A percentile compares a stretch with the other conserved stretches of the same genome.
Conservation (phyloP, 2,329 filamentous ascomycete species). For the Fusarium tanahbumbuense region DNA sequence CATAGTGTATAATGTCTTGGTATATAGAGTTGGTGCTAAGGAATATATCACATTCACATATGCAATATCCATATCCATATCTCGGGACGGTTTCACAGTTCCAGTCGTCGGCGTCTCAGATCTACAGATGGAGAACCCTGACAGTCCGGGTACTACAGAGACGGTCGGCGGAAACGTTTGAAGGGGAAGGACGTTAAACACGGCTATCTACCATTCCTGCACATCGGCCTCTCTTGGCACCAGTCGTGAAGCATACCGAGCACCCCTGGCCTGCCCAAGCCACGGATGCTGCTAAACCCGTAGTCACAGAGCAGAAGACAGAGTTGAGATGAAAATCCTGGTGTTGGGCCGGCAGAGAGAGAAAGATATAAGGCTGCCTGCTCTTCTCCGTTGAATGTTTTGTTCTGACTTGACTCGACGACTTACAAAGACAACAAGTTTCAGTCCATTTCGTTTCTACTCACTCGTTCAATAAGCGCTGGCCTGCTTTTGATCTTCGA, state of each 20-base stretch:
- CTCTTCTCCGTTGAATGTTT: background rate
- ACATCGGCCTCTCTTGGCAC: constrained; percentile 29
- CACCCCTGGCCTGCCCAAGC: constrained; percentile 16
- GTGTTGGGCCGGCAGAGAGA: background rate
- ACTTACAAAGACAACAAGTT: constrained; percentile 23
- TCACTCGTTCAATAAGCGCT: constrained; percentile 39
- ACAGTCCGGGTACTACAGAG: constrained; percentile 8
- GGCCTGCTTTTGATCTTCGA: constrained; percentile 39
- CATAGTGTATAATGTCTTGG: background rate
- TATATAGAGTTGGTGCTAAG: constrained; percentile 14
- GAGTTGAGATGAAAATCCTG: constrained; percentile 16
- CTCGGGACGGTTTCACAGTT: constrained; percentile 32
- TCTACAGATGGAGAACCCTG: constrained; percentile 21
- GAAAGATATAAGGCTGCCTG: constrained; percentile 20
- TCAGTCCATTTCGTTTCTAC: constrained; percentile 33
- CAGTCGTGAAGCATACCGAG: constrained; percentile 25
- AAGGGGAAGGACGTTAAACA: constrained; percentile 25
- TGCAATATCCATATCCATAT: constrained; percentile 1
- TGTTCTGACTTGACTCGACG: constrained; percentile 23
- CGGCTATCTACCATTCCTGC: constrained; percentile 31
- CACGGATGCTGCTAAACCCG: constrained; percentile 27
- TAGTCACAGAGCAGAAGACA: constrained; percentile 12
- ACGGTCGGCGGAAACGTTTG: constrained; percentile 21
- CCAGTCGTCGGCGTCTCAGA: constrained; percentile 21
- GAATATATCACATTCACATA: background rate